These are phyloP conservation scores for Amyloporia xantha DNA, from an alignment of 768 basidiomycete species.

Conservation along the genomic window DNA sequence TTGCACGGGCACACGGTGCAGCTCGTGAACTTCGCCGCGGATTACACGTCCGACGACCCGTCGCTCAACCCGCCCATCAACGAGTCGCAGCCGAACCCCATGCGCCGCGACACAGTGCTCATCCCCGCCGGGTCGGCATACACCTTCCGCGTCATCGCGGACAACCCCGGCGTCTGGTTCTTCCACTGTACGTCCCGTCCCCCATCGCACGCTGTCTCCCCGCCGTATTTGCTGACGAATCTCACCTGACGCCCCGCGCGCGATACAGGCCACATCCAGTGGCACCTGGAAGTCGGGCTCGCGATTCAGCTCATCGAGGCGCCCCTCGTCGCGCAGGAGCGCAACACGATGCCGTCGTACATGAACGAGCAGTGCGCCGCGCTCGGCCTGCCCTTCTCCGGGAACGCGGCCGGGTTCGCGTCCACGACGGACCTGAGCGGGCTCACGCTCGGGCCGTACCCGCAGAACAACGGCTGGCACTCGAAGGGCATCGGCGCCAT, in stretches of 20 bases:
- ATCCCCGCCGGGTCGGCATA: constrained; percentile 63
- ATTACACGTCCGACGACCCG: constrained; percentile 72
- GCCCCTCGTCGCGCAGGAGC: constrained; percentile 60
- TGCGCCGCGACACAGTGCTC: constrained; percentile 85
- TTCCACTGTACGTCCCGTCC: constrained; percentile 57
- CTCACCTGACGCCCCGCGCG: too few relatives aligned
- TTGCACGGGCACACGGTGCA: constrained; percentile 86
- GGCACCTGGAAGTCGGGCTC: constrained; percentile 81
- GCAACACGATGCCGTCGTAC: constrained; percentile 44
- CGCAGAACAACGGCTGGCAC: constrained; percentile 66
- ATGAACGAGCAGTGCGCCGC: constrained; percentile 70
- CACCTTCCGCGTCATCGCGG: constrained; percentile 73
- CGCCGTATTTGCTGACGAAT: constrained; percentile 1
- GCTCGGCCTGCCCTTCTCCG: constrained; percentile 50
- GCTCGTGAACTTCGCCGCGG: constrained; percentile 63
- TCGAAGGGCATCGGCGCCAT: constrained; percentile 70
- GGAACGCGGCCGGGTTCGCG: constrained; percentile 84
- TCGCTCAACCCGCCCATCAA: constrained; percentile 71
- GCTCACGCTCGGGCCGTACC: constrained; percentile 62
- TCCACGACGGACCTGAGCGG: constrained; percentile 65
- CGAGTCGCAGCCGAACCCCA: constrained; percentile 79
- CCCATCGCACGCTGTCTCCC: not conserved
- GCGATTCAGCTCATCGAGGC: constrained; percentile 83
- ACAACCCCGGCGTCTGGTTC: constrained; percentile 92
- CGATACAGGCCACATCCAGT: constrained; percentile 82